These are phyloP conservation scores for Kodamaea sp. DNA, from an alignment of 1,139 yeast species.

Conservation along the genomic window DNA sequence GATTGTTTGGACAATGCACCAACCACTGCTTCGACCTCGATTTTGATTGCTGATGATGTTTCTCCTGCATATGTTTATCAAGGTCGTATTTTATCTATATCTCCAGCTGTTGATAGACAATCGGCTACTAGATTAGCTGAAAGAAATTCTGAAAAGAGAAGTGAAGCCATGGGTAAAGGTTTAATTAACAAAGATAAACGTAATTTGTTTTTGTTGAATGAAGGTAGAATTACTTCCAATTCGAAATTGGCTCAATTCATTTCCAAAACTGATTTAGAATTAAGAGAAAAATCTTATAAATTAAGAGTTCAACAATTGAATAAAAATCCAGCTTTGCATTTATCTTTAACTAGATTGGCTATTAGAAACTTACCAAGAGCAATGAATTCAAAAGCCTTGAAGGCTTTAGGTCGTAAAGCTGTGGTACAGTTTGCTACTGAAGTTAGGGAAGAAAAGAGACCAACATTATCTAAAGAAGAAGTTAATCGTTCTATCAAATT, in stretches of 20 bases:
- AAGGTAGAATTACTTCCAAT: slow-evolving; percentile 83
- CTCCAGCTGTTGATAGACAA: slow-evolving; percentile 83
- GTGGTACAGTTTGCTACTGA: slow-evolving; percentile 95
- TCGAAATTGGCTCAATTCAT: slow-evolving; percentile 74
- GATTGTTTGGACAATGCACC: slow-evolving; percentile 81
- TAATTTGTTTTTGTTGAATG: slow-evolving; percentile 80
- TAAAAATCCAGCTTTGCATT: slow-evolving; percentile 85
- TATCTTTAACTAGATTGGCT: slow-evolving; percentile 90
- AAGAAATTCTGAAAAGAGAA: slow-evolving; percentile 68
- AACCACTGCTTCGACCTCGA: slow-evolving; percentile 65
- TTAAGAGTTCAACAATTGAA: slow-evolving; percentile 86
- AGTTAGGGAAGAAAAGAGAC: slow-evolving; percentile 70
- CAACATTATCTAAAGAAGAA: slow-evolving; percentile 88
- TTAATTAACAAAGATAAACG: slow-evolving; percentile 80
- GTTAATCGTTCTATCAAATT: slow-evolving; percentile 69
- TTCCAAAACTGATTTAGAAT: slow-evolving; percentile 71
- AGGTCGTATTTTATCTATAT: slow-evolving; percentile 81
- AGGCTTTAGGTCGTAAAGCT: slow-evolving; percentile 91
- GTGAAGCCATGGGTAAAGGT: slow-evolving; percentile 74
- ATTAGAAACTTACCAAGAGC: slow-evolving; percentile 91
- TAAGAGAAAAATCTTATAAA: slow-evolving; percentile 84
- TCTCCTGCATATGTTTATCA: slow-evolving; percentile 85
- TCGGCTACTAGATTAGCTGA: slow-evolving; percentile 78
- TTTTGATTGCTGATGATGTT: slow-evolving; percentile 88
- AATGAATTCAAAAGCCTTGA: slow-evolving; percentile 81